These are phyloP conservation scores for Neurospora sp. DNA, from an alignment of 495 filamentous ascomycete species.

Conservation along the genomic window DNA sequence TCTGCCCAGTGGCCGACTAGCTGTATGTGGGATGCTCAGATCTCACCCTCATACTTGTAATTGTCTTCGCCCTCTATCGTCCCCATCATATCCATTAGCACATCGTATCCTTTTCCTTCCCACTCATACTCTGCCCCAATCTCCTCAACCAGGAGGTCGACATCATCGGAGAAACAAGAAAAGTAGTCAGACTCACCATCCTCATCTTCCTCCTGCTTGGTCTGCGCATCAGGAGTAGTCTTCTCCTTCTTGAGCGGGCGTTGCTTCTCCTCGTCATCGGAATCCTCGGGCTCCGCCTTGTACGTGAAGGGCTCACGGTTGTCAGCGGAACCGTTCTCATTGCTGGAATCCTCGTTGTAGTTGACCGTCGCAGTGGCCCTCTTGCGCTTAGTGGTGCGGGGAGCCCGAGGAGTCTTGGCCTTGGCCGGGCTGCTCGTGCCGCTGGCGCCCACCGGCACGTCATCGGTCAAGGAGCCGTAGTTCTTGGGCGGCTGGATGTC, in stretches of 20 bases:
- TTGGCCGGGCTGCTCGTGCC: not conserved
- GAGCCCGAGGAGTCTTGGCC: not conserved
- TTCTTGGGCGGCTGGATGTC: constrained; percentile 24
- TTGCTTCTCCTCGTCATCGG: not conserved
- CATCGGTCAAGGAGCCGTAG: not conserved
- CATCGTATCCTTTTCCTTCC: not conserved
- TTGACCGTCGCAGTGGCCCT: not conserved
- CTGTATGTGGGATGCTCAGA: not conserved
- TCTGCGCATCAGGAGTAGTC: not conserved
- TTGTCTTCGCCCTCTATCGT: not conserved
- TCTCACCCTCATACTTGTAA: not conserved
- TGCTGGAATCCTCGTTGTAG: not conserved
- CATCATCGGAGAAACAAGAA: not conserved
- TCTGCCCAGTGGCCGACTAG: not conserved
- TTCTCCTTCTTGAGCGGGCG: not conserved
- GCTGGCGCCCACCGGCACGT: not conserved
- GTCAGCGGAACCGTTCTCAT: not conserved
- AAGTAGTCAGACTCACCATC: constrained; percentile 12
- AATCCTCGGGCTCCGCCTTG: not conserved
- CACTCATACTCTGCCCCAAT: not conserved
- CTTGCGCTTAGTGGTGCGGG: not conserved
- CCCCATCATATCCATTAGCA: not conserved
- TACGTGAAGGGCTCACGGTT: not conserved
- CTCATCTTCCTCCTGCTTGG: not conserved
- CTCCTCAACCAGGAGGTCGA: not conserved